Evolutionary conservation across 106 monocot genomes (phyloP).

Genomic region (Acanthochlamys bracteata): DNA sequence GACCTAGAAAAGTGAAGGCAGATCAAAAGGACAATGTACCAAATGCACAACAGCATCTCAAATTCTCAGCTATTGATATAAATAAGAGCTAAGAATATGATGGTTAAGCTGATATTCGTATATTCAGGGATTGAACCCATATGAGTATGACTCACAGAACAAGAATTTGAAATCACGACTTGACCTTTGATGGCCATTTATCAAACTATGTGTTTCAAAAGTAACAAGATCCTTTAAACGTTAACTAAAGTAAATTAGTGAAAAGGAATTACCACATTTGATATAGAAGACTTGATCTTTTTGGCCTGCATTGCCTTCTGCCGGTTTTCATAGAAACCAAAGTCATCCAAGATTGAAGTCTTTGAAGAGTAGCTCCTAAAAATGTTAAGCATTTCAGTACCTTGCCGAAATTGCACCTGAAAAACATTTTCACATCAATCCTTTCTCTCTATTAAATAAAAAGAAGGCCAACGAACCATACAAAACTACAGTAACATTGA

Average conservation of each 20-base stretch:
- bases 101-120: too few relatives aligned
- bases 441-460: too few relatives aligned
- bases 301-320: conserved; percentile 82
- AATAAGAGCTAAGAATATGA: not conserved
- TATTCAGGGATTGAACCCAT: too few relatives aligned
- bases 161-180: too few relatives aligned
- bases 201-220: not conserved
- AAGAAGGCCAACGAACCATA: too few relatives aligned
- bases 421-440: too few relatives aligned
- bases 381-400: conserved; percentile 66
- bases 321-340: conserved; percentile 71
- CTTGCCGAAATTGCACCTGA: conserved; percentile 86
- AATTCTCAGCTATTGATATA: not conserved
- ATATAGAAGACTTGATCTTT: conserved; percentile 24
- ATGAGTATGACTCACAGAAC: too few relatives aligned
- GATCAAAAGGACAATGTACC: not conserved
- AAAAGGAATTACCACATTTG: conserved; percentile 15
- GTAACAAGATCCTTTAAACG: not conserved
- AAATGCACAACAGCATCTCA: not conserved
- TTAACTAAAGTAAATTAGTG: not conserved
- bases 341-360: conserved; percentile 88
- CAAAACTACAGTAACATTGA: too few relatives aligned
- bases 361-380: conserved; percentile 63
- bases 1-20: not conserved
- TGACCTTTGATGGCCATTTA: not conserved